These are phyloP conservation scores for Coix lacrymajobi DNA, from an alignment of 176 grass and related monocot species.

Conservation along the genomic window DNA sequence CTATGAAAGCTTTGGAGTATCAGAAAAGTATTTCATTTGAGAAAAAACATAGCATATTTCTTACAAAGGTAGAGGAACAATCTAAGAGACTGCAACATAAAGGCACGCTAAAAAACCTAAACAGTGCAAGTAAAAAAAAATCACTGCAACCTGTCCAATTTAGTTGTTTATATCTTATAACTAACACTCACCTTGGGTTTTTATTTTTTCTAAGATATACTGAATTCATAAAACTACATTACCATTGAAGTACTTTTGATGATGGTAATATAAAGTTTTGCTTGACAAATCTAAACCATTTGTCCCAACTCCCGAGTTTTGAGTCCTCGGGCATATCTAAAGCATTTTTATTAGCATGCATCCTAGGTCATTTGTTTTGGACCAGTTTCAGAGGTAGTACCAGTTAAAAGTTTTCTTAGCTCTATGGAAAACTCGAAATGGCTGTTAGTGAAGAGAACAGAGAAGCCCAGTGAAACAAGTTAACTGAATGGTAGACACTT, in stretches of 20 bases:
- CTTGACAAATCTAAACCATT: neutral
- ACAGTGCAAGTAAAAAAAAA: neutral
- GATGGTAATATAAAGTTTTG: neutral
- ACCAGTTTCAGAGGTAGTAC: neutral
- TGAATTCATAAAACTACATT: neutral
- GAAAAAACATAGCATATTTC: neutral
- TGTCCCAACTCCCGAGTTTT: neutral
- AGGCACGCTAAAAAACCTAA: neutral
- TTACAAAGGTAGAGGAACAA: neutral
- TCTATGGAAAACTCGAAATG: neutral
- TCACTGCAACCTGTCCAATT: neutral
- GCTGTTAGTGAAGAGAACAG: neutral
- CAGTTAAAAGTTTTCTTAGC: neutral
- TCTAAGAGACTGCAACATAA: neutral
- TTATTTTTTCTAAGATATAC: neutral
- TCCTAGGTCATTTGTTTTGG: neutral
- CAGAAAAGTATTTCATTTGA: neutral
- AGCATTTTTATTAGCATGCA: neutral
- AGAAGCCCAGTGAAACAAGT: neutral
- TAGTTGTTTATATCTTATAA: neutral
- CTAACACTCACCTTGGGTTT: neutral
- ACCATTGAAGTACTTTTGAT: neutral
- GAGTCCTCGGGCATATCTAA: neutral
- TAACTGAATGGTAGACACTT: neutral
- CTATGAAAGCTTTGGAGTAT: slow-evolving; percentile 32